phyloP scores from a whole-genome alignment of 495 filamentous ascomycete species.

The Trichodelitschia bisporula region DNA sequence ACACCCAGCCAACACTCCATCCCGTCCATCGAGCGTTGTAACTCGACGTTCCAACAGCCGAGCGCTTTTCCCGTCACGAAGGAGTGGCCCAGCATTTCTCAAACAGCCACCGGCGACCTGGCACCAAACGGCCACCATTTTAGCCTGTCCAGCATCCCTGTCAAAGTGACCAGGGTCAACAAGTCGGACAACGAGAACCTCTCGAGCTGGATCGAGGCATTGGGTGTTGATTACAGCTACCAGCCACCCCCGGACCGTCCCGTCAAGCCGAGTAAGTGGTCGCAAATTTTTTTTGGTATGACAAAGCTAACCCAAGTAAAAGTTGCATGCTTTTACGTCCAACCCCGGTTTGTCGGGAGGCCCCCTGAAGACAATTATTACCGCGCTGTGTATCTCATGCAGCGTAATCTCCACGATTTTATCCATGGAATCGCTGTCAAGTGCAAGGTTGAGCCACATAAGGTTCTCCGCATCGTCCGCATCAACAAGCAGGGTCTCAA shows the following conservation, averaged over 20 bases:
- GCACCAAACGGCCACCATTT: constrained; percentile 13
- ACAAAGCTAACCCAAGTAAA: constrained; percentile 11
- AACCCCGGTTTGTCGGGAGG: constrained; percentile 27
- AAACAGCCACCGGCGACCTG: constrained; percentile 24
- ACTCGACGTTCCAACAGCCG: constrained; percentile 14
- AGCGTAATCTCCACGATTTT: constrained; percentile 49
- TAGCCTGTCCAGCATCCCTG: constrained; percentile 18
- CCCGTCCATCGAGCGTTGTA: constrained; percentile 10
- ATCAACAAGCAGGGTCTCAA: constrained; percentile 47
- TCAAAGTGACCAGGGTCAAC: constrained; percentile 20
- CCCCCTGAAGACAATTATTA: constrained; percentile 38
- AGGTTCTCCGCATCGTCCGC: constrained; percentile 43
- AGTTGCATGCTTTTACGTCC: constrained; percentile 78
- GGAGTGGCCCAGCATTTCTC: constrained; percentile 27
- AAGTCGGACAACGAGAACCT: constrained; percentile 20
- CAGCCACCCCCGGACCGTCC: constrained; percentile 49
- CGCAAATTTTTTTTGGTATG: constrained; percentile 2
- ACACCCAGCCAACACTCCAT: constrained; percentile 15
- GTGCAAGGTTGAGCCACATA: constrained; percentile 45
- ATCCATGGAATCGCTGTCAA: constrained; percentile 46
- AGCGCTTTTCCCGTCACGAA: constrained; percentile 13
- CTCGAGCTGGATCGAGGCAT: constrained; percentile 70
- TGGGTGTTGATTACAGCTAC: constrained; percentile 72
- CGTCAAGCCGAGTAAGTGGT: constrained; percentile 37
- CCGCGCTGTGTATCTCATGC: constrained; percentile 64